Conservation (phyloP, 192 early-diverging fungal species). For the Backusella luteola region DNA sequence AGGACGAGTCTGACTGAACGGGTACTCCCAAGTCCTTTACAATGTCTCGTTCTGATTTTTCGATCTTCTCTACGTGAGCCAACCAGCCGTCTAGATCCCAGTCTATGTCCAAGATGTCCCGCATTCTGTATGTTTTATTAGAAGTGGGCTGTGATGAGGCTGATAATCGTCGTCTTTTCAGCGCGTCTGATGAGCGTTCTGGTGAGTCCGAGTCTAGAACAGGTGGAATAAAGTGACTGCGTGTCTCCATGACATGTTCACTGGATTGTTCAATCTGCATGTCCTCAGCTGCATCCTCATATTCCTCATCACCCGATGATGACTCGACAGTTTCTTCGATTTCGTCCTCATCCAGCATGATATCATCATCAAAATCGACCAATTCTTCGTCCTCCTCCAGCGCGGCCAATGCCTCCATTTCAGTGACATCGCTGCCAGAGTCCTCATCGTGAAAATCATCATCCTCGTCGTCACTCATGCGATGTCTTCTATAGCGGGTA, state of each 20-base stretch:
- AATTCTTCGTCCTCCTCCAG: not conserved
- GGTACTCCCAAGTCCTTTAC: constrained; percentile 15
- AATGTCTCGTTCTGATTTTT: constrained; percentile 11
- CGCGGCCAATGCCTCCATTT: constrained; percentile 6
- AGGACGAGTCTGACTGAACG: not conserved
- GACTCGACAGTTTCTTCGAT: constrained; percentile 1
- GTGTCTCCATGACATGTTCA: not conserved
- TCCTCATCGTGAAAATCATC: not conserved
- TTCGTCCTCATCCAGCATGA: not conserved
- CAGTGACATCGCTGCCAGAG: constrained; percentile 4
- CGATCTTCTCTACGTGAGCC: constrained; percentile 16
- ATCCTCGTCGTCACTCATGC: not conserved
- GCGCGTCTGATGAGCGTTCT: not conserved
- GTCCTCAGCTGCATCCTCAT: constrained; percentile 4
- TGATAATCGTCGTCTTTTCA: constrained; percentile 8
- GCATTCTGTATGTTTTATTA: not conserved
- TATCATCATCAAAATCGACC: not conserved
- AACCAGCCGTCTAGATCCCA: constrained; percentile 30
- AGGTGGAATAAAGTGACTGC: not conserved
- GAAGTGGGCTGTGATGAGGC: not conserved
- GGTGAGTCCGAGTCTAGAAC: not conserved
- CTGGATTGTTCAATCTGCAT: not conserved
- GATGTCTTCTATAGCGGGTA: constrained; percentile 11
- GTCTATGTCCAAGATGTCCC: constrained; percentile 29
- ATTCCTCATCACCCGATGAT: not conserved